Evolutionary conservation across 495 filamentous ascomycete species (phyloP).

Genomic region (Tricharina praecox): DNA sequence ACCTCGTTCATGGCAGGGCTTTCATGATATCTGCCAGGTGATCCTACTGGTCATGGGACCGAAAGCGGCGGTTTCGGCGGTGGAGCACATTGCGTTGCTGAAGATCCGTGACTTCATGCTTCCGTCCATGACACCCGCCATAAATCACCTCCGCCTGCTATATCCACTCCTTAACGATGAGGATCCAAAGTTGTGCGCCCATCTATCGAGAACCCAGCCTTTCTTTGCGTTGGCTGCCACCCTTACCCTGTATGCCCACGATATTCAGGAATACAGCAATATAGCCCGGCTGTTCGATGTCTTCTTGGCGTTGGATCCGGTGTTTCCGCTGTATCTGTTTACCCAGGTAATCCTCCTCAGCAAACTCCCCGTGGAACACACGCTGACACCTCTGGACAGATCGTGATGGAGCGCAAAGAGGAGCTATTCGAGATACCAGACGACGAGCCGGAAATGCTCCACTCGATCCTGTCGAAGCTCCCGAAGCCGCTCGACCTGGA

Average conservation of each 20-base stretch:
- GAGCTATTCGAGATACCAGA: conserved; percentile 66
- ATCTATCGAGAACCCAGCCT: conserved; percentile 60
- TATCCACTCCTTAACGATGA: conserved; percentile 56
- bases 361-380: too few relatives aligned
- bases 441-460: conserved; percentile 88
- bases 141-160: conserved; percentile 68
- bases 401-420: conserved; percentile 58
- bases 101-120: conserved; percentile 97
- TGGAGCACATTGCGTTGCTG: conserved; percentile 66
- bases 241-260: conserved; percentile 87
- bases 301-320: conserved; percentile 65
- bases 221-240: conserved; percentile 86
- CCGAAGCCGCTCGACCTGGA: conserved; percentile 76
- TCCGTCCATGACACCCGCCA: conserved; percentile 61
- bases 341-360: conserved; percentile 36
- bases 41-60: conserved; percentile 65
- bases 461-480: conserved; percentile 72
- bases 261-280: conserved; percentile 74
- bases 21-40: conserved; percentile 97
- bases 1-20: conserved; percentile 36
- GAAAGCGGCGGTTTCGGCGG: conserved; percentile 35
- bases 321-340: conserved; percentile 79
- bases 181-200: conserved; percentile 49
- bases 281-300: conserved; percentile 85
- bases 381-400: conserved; percentile 31